Base-by-base conservation (phyloP, 148 eudicot genomes). In the Silene uniflora region DNA sequence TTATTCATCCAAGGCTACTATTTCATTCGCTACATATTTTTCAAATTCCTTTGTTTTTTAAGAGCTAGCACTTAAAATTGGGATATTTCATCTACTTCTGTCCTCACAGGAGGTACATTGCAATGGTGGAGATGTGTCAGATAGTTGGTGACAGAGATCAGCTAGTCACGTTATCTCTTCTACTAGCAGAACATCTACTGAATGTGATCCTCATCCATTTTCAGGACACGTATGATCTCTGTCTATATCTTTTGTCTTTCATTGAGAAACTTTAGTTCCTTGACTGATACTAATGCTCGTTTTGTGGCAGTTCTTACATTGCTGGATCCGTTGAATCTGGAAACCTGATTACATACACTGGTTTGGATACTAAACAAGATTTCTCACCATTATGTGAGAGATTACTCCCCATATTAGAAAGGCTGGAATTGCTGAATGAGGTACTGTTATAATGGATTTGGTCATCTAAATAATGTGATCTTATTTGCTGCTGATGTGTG, bases 121-220 rank as follows among this genome's bases (percentile, higher is more conserved):
- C 97, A 35, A 92, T 95, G 97, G 86, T 91, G 82, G 88, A 84
- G 79, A 92, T 95, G 96, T 92, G 97, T 80, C 92, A 85, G 84
- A 83, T 95, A 79, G 91, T 90, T 46, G 96, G 93, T 49, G 84
- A 88, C 79, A 86, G 94, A 81, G 93, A 88, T 82, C 97, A 83
- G 73, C 87, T 95, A 52, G 90, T 91, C 64, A 92, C 89, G 35
- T 73, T 95, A 58, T 81, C 89, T 71, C 90, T 92, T 71, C 81
- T 90, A 35, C 86, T 92, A 67, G 88, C 94, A 47, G 97, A 95
- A 80, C 90, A 95, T 83, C 74, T 95, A 76, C 80, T 89, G 74
- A 92, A 95, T 72, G 89, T 95, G 84, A 87, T 95, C 79, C 89
- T 88, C 19, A 75, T 88, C 69, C 99, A 95, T 88, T 90, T 95